phyloP scores from a whole-genome alignment of 2,329 filamentous ascomycete species.

The Grosmannia clavigera region DNA sequence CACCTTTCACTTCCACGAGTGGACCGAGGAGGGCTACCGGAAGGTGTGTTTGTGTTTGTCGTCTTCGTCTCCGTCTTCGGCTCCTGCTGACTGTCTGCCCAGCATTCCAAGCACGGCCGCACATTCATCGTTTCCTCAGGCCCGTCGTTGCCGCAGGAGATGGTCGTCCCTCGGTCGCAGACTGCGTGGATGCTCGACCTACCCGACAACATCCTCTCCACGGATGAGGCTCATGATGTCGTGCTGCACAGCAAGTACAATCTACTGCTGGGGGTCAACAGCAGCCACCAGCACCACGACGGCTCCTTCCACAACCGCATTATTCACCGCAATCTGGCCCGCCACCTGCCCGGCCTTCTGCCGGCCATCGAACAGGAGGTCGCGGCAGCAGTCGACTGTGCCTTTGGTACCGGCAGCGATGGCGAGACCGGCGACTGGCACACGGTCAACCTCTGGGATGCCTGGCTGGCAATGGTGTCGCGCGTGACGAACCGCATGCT shows the following conservation, averaged over 20 bases:
- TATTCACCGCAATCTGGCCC: constrained; percentile 30
- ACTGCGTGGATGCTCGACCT: constrained; percentile 34
- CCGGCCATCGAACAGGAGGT: constrained; percentile 30
- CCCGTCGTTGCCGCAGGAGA: constrained; percentile 27
- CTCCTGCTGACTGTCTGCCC: neutral
- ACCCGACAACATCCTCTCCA: constrained; percentile 30
- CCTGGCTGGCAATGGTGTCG: constrained; percentile 29
- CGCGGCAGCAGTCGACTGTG: constrained; percentile 20
- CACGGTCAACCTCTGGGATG: constrained; percentile 30
- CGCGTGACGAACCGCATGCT: constrained; percentile 31
- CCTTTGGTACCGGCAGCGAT: constrained; percentile 14
- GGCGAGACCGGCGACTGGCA: constrained; percentile 17
- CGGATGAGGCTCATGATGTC: constrained; percentile 32
- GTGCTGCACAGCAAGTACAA: constrained; percentile 28
- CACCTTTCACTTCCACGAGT: constrained; percentile 23
- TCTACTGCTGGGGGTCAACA: constrained; percentile 25
- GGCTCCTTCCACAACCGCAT: constrained; percentile 28
- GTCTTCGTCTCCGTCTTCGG: neutral
- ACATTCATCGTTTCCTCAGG: constrained; percentile 30
- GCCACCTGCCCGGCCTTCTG: constrained; percentile 25
- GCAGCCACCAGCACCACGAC: neutral
- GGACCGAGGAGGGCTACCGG: constrained; percentile 30
- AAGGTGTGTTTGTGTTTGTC: constrained; percentile 18
- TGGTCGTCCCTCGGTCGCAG: constrained; percentile 31
- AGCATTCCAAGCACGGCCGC: constrained; percentile 28